Conservation (phyloP, 208 protist genomes). For the Trypanosoma avium region DNA sequence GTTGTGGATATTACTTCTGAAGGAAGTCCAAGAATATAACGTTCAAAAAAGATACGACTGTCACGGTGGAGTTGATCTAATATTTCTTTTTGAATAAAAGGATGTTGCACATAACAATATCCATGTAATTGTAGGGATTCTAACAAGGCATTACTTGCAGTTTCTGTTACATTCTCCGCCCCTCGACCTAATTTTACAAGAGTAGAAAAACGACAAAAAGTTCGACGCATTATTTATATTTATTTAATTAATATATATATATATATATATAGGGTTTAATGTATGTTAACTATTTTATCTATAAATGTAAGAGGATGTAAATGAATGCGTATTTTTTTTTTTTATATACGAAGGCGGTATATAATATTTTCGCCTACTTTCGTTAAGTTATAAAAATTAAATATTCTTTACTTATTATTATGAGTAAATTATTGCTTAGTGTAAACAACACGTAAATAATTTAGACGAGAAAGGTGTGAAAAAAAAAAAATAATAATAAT, state of each 20-base stretch:
- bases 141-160: constrained; percentile 78
- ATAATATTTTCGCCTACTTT: no score
- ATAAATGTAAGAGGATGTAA: no score
- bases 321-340: no score
- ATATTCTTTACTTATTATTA: no score
- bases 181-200: constrained; percentile 83
- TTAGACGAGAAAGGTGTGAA: no score
- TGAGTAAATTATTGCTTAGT: no score
- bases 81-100: constrained; percentile 84
- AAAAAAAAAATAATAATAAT: no score
- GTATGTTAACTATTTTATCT: no score
- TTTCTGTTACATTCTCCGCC: constrained; percentile 71
- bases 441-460: no score
- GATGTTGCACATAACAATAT: constrained; percentile 90
- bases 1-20: constrained; percentile 21
- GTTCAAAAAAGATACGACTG: constrained; percentile 84
- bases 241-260: background rate
- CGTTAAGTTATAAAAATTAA: no score
- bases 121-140: constrained; percentile 85
- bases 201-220: constrained; percentile 43
- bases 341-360: no score
- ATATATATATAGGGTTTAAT: no score
- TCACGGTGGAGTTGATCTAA: constrained; percentile 86
- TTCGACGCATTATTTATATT: constrained; percentile 44
- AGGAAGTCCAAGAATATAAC: constrained; percentile 57